Evolutionary conservation across 2,329 filamentous ascomycete genomes (phyloP).

Genomic region (Fusarium denticulatum): DNA sequence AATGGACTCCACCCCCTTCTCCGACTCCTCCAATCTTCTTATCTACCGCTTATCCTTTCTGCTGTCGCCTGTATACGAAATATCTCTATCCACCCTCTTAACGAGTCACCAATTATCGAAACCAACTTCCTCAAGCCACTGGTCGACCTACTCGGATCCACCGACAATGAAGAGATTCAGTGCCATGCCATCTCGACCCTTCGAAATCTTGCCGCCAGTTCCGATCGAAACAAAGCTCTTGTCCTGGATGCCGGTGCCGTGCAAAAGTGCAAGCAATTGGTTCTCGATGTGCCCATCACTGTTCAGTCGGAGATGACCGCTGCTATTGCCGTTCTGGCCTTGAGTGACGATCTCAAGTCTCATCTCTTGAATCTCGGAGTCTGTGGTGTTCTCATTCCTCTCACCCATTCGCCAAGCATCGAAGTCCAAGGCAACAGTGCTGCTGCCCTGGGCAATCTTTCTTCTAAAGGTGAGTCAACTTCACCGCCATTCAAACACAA

Average conservation of each 20-base stretch:
- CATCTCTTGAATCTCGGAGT: slow-evolving; percentile 91
- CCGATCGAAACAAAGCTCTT: slow-evolving; percentile 97
- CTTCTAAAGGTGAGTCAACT: slow-evolving; percentile 82
- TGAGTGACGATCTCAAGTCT: slow-evolving; percentile 95
- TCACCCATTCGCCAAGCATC: slow-evolving; percentile 95
- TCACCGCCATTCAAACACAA: neutral
- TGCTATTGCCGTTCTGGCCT: slow-evolving; percentile 94
- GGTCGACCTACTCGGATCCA: slow-evolving; percentile 92
- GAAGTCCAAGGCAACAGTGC: slow-evolving; percentile 99
- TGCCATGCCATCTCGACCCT: slow-evolving; percentile 98
- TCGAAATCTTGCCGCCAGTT: slow-evolving; percentile 94
- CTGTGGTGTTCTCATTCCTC: slow-evolving; percentile 93
- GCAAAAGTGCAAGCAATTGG: slow-evolving; percentile 97
- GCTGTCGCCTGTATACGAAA: slow-evolving; percentile 98
- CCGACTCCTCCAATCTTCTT: slow-evolving; percentile 91
- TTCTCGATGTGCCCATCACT: slow-evolving; percentile 89
- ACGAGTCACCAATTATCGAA: slow-evolving; percentile 98
- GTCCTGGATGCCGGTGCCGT: slow-evolving; percentile 96
- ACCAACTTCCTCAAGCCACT: slow-evolving; percentile 94
- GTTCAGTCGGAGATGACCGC: slow-evolving; percentile 99
- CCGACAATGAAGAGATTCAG: slow-evolving; percentile 98
- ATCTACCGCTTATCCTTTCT: slow-evolving; percentile 93
- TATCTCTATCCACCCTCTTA: slow-evolving; percentile 97
- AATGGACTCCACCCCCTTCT: slow-evolving; percentile 86
- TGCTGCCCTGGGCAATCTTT: slow-evolving; percentile 92